phyloP scores from a whole-genome alignment of 495 filamentous ascomycete species.

The Penicillium angulare region DNA sequence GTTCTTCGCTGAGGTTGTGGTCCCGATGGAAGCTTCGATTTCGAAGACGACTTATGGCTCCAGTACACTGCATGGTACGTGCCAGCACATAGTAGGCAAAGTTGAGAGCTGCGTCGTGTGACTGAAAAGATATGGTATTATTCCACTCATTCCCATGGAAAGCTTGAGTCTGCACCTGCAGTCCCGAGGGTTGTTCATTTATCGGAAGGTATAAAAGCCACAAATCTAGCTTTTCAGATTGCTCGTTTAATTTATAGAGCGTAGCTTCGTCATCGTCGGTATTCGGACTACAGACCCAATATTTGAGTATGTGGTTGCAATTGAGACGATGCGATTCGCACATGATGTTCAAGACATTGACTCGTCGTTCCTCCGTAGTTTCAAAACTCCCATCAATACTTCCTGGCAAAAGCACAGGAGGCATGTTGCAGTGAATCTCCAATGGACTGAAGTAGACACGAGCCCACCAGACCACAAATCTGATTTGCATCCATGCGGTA shows the following conservation, averaged over 20 bases:
- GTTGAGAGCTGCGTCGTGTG: constrained; percentile 28
- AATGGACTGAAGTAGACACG: constrained; percentile 24
- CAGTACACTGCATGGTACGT: constrained; percentile 30
- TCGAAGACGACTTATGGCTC: neutral
- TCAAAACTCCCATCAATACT: constrained; percentile 1
- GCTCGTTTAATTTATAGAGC: constrained; percentile 1
- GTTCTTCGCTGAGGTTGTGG: constrained; percentile 9
- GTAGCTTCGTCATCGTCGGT: neutral
- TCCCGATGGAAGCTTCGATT: neutral
- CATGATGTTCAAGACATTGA: constrained; percentile 24
- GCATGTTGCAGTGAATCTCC: constrained; percentile 13
- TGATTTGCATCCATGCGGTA: constrained; percentile 25
- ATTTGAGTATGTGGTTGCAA: constrained; percentile 7
- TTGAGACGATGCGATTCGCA: constrained; percentile 33
- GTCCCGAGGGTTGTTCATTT: constrained; percentile 18
- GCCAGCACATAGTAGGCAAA: constrained; percentile 27
- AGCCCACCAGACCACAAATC: constrained; percentile 29
- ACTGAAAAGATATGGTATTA: constrained; percentile 17
- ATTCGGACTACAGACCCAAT: constrained; percentile 12
- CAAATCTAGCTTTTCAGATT: constrained; percentile 16
- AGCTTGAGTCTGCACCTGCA: neutral
- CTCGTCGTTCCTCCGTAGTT: constrained; percentile 17
- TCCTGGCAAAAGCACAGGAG: constrained; percentile 7
- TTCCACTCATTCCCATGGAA: neutral
- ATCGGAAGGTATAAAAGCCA: constrained; percentile 20